Evolutionary conservation across 345 rosid species (phyloP).

Genomic region (Jatropha curcas): DNA sequence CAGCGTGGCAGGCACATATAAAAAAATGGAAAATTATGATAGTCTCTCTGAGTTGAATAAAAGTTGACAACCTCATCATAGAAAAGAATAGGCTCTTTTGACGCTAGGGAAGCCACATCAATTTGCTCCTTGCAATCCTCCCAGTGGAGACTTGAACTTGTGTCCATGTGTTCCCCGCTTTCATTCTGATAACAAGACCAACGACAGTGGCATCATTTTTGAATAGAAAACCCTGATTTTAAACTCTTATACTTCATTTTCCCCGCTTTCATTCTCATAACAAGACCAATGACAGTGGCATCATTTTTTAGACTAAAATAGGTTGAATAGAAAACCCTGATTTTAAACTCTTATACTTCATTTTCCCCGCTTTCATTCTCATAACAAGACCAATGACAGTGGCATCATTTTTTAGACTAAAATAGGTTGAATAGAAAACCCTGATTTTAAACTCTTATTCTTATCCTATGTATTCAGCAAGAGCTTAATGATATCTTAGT

Average conservation of each 20-base stretch:
- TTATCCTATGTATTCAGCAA: neutral
- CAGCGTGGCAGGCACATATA: conserved; percentile 5
- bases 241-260: too few species aligned
- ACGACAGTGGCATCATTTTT: too few species aligned
- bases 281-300: too few species aligned
- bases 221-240: too few species aligned
- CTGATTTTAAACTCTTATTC: neutral
- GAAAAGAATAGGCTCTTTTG: conserved; percentile 95
- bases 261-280: conserved; percentile 40
- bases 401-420: neutral
- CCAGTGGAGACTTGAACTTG: conserved; percentile 53
- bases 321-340: too few species aligned
- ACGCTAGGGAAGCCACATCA: conserved; percentile 69
- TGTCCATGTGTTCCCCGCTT: conserved; percentile 24
- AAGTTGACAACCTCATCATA: conserved; percentile 74
- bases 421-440: neutral
- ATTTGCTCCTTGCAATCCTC: conserved; percentile 76
- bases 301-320: neutral
- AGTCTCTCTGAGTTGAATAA: neutral
- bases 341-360: too few species aligned
- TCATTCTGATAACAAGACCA: conserved; percentile 37
- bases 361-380: conserved; percentile 38
- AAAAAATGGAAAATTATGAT: neutral
- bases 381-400: conserved; percentile 14
- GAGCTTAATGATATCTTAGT: neutral